phyloP scores from a whole-genome alignment of 2,329 filamentous ascomycete species.

The Colletotrichum horii region DNA sequence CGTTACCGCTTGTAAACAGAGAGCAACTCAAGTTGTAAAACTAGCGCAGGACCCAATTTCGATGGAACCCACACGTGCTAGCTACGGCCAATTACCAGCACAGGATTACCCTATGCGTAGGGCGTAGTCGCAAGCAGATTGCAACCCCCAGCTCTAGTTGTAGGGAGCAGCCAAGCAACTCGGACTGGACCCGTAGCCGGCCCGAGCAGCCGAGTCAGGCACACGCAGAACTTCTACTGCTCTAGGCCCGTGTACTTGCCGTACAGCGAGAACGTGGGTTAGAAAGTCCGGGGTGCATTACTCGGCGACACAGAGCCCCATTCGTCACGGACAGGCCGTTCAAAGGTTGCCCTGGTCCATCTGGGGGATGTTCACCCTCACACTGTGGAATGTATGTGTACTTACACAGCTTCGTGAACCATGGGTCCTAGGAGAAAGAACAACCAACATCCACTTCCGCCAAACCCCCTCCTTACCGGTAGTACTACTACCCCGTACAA shows the following conservation, averaged over 20 bases:
- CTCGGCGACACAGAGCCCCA: neutral
- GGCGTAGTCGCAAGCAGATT: neutral
- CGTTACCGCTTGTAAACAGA: neutral
- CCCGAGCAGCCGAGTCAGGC: neutral
- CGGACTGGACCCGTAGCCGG: neutral
- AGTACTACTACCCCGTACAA: neutral
- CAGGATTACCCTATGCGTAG: neutral
- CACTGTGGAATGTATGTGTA: neutral
- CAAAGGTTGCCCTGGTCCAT: neutral
- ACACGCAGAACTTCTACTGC: neutral
- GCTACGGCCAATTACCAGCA: neutral
- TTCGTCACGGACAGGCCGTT: neutral
- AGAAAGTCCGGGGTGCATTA: neutral
- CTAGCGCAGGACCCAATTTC: neutral
- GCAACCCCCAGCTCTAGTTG: neutral
- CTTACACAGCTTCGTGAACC: neutral
- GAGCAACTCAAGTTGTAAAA: neutral
- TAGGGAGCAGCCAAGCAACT: neutral
- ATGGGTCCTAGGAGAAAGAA: neutral
- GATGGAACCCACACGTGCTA: neutral
- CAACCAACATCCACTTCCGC: neutral
- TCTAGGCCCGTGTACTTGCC: neutral
- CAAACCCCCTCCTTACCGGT: neutral
- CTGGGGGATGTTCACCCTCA: neutral
- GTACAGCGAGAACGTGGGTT: neutral